A percentile compares a stretch with the other conserved stretches of the same genome.
These are phyloP conservation scores for Aspergillus glaucus DNA, from an alignment of 2,329 filamentous ascomycete species.

Conservation along the genomic window DNA sequence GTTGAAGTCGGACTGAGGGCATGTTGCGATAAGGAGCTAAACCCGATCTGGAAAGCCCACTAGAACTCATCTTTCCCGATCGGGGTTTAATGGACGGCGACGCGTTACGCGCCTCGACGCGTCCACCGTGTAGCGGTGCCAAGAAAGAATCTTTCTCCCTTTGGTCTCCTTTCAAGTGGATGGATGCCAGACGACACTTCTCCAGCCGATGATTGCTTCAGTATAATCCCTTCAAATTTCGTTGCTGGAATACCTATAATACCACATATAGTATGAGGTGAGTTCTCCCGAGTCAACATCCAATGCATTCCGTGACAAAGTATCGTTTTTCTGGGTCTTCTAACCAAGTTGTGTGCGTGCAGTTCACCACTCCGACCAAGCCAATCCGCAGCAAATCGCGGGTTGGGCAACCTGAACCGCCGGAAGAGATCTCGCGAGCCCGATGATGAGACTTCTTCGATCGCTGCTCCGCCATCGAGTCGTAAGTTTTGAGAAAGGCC, in stretches of 20 bases:
- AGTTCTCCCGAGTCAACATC: background rate
- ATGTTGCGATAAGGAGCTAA: no score
- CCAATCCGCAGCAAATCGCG: constrained; percentile 78
- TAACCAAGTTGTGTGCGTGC: constrained; percentile 6
- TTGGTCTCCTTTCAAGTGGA: constrained; percentile 7
- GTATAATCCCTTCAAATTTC: no score
- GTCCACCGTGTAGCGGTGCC: constrained; percentile 10
- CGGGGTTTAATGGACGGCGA: constrained; percentile 29
- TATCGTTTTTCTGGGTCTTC: background rate
- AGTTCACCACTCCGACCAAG: constrained; percentile 79
- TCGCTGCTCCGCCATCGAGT: constrained; percentile 53
- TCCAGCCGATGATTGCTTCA: background rate
- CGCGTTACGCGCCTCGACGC: constrained; percentile 17
- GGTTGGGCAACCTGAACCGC: constrained; percentile 47
- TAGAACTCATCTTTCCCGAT: constrained; percentile 14
- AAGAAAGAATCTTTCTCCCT: constrained; percentile 16
- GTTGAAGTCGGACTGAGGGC: no score
- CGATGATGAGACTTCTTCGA: constrained; percentile 57
- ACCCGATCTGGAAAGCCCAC: no score
- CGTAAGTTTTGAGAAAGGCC: constrained; percentile 44
- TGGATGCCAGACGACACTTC: constrained; percentile 7
- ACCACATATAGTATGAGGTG: constrained; percentile 25
- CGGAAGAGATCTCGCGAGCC: constrained; percentile 61
- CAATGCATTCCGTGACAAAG: constrained; percentile 3
- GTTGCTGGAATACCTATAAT: no score